A percentile compares a stretch with the other conserved stretches of the same genome.
Evolutionary conservation across 176 grass and related monocot genomes (phyloP).

Genomic region (Cenchrus fungigraminus): DNA sequence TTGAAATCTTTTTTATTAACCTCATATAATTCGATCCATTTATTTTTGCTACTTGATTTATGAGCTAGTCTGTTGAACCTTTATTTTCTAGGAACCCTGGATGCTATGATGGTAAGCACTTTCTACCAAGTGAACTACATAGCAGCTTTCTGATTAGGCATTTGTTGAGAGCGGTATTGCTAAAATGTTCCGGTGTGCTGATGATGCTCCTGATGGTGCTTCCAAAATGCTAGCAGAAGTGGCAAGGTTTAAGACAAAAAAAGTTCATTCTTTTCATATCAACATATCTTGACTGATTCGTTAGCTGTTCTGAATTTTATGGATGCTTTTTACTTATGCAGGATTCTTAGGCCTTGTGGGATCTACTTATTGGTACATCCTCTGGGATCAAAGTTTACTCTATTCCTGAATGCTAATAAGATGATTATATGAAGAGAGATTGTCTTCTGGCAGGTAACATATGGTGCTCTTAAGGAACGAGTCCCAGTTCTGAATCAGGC

Average conservation of each 20-base stretch:
- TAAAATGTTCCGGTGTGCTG: slow-evolving; percentile 62
- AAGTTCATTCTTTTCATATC: slow-evolving; percentile 18
- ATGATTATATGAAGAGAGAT: slow-evolving; percentile 31
- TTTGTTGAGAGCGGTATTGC: slow-evolving; percentile 25
- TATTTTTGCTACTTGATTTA: slow-evolving; percentile 24
- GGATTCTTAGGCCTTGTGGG: slow-evolving; percentile 74
- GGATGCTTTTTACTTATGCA: slow-evolving; percentile 31
- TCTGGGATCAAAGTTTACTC: slow-evolving; percentile 14
- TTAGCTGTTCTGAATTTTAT: slow-evolving; percentile 12
- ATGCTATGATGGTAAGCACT: slow-evolving; percentile 93
- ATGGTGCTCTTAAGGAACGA: slow-evolving; percentile 80
- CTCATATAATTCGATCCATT: slow-evolving; percentile 5
- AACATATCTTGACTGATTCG: slow-evolving; percentile 15
- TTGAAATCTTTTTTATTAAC: slow-evolving; percentile 1
- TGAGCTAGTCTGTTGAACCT: slow-evolving; percentile 20
- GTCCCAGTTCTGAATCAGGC: slow-evolving; percentile 65
- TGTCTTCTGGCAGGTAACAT: slow-evolving; percentile 77
- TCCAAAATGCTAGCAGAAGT: slow-evolving; percentile 85
- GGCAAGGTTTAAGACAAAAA: slow-evolving; percentile 53
- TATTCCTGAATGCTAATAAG: background rate
- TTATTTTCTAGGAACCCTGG: slow-evolving; percentile 75
- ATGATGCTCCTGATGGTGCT: slow-evolving; percentile 72
- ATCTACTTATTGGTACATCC: slow-evolving; percentile 82
- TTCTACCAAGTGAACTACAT: slow-evolving; percentile 18
- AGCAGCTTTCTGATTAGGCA: slow-evolving; percentile 23